phyloP scores from a whole-genome alignment of 129 eudicot genomes.

The Arctium minus region DNA sequence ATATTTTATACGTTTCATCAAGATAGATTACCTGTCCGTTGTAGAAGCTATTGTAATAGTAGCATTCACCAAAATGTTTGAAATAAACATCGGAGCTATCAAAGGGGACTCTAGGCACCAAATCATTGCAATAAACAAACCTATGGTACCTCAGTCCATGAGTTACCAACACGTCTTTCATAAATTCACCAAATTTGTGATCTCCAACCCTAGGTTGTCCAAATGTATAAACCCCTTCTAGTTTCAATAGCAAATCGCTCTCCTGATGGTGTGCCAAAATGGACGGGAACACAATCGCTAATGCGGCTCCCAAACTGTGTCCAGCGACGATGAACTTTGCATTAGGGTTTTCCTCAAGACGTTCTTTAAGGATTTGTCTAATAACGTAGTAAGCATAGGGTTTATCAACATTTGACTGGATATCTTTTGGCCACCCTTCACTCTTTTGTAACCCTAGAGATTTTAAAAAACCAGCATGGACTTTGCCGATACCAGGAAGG shows the following conservation, averaged over 20 bases:
- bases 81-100: constrained; percentile 42
- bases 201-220: constrained; percentile 65
- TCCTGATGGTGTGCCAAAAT: constrained; percentile 36
- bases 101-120: constrained; percentile 48
- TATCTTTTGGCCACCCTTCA: constrained; percentile 24
- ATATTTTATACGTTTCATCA: too few species aligned
- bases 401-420: constrained; percentile 14
- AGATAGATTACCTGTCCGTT: constrained; percentile 24
- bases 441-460: constrained; percentile 37
- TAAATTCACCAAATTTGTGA: constrained; percentile 26
- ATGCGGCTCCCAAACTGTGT: constrained; percentile 58
- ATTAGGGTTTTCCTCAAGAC: constrained; percentile 10
- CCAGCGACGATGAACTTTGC: constrained; percentile 46
- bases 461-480: constrained; percentile 42
- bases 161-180: constrained; percentile 11
- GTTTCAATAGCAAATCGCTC: constrained; percentile 24
- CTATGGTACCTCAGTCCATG: constrained; percentile 27
- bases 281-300: constrained; percentile 44
- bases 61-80: constrained; percentile 52
- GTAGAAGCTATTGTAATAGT: constrained; percentile 39
- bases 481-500: constrained; percentile 37
- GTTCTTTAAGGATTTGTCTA: constrained; percentile 22
- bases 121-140: constrained; percentile 43
- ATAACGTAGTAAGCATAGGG: constrained; percentile 43
- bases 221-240: constrained; percentile 47